These are phyloP conservation scores for Leccinum rimulosum DNA, from an alignment of 768 basidiomycete genomes.

Conservation along the genomic window DNA sequence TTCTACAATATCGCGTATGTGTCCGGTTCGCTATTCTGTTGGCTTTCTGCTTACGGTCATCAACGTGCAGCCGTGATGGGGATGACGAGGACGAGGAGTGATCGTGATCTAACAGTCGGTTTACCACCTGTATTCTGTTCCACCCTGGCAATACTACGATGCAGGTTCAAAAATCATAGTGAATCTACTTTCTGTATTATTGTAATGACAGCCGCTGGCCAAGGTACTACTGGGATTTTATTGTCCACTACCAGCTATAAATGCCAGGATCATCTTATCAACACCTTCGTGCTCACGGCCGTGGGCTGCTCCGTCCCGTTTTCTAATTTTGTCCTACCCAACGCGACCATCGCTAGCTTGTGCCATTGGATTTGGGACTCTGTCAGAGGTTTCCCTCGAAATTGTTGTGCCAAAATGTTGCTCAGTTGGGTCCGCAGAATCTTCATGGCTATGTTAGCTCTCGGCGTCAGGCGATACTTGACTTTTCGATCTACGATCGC, in stretches of 20 bases:
- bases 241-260: background rate
- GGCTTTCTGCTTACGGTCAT: slow-evolving; percentile 1
- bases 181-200: background rate
- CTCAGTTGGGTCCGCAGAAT: slow-evolving; percentile 64
- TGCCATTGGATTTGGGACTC: slow-evolving; percentile 70
- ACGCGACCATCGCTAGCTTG: slow-evolving; percentile 59
- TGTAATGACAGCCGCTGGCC: background rate
- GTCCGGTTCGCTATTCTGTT: background rate
- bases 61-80: slow-evolving; percentile 38
- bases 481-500: slow-evolving; percentile 83
- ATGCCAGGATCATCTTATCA: slow-evolving; percentile 14
- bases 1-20: slow-evolving; percentile 93
- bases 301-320: slow-evolving; percentile 17
- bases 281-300: slow-evolving; percentile 16
- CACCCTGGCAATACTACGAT: slow-evolving; percentile 14
- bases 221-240: background rate
- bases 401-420: slow-evolving; percentile 58
- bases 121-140: background rate
- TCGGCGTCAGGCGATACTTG: slow-evolving; percentile 66
- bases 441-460: slow-evolving; percentile 78
- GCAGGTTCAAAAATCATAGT: background rate
- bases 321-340: slow-evolving; percentile 52
- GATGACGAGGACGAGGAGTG: slow-evolving; percentile 57
- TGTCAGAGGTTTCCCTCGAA: slow-evolving; percentile 58
- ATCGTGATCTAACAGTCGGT: slow-evolving; percentile 17